A percentile compares a stretch with the other conserved stretches of the same genome.
These are phyloP conservation scores for Fraxinus angustifolia DNA, from an alignment of 305 asterid genomes.

Conservation along the genomic window DNA sequence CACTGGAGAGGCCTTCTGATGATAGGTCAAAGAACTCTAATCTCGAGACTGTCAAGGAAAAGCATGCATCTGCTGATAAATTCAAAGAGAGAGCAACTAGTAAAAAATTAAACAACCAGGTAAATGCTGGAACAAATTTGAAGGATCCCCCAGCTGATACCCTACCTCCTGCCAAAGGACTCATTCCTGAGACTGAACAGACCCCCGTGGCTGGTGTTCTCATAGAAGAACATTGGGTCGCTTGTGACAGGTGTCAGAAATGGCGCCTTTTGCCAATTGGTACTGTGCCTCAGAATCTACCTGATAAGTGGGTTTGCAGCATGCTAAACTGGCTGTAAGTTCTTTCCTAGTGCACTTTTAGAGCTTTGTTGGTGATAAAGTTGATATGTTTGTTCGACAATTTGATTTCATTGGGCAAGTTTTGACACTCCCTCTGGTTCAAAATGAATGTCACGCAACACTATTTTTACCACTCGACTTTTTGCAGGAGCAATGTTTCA, in stretches of 20 bases:
- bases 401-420: slow-evolving; percentile 13
- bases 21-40: slow-evolving; percentile 42
- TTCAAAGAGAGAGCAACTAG: slow-evolving; percentile 38
- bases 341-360: slow-evolving; percentile 24
- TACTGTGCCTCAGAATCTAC: slow-evolving; percentile 47
- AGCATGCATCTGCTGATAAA: slow-evolving; percentile 35
- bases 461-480: slow-evolving; percentile 6
- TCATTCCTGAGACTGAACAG: slow-evolving; percentile 35
- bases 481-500: neutral
- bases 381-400: neutral
- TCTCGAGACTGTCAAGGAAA: slow-evolving; percentile 39
- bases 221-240: slow-evolving; percentile 75
- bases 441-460: neutral
- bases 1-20: slow-evolving; percentile 35
- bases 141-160: slow-evolving; percentile 42
- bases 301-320: slow-evolving; percentile 78
- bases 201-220: slow-evolving; percentile 37
- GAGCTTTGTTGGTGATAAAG: neutral
- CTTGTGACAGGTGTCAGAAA: slow-evolving; percentile 64
- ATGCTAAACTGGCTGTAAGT: slow-evolving; percentile 97
- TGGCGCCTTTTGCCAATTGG: slow-evolving; percentile 91
- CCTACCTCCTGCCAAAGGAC: slow-evolving; percentile 35
- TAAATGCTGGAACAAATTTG: slow-evolving; percentile 27
- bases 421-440: neutral
- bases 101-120: slow-evolving; percentile 34